phyloP scores from a whole-genome alignment of 495 filamentous ascomycete species.

The Penicillium angulare region DNA sequence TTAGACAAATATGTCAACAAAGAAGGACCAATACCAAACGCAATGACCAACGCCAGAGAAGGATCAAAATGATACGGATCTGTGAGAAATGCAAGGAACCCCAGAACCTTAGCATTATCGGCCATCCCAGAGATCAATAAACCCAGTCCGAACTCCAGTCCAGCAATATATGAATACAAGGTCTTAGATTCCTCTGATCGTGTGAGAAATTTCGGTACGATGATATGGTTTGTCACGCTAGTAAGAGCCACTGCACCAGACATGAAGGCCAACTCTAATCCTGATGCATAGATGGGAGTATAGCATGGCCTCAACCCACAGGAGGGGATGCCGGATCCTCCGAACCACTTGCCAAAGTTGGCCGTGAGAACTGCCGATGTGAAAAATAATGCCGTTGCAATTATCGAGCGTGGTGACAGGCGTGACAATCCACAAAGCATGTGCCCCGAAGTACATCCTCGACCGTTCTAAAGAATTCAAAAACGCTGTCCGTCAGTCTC shows the following conservation, averaged over 20 bases:
- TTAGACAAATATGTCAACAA: constrained; percentile 32
- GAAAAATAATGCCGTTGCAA: constrained; percentile 57
- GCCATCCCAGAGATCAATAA: constrained; percentile 57
- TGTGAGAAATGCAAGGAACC: constrained; percentile 51
- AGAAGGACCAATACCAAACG: constrained; percentile 51
- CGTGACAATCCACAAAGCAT: constrained; percentile 59
- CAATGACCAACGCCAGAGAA: constrained; percentile 47
- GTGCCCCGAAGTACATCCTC: constrained; percentile 60
- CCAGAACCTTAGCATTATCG: constrained; percentile 49
- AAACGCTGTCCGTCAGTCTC: constrained; percentile 1
- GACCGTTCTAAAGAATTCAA: constrained; percentile 37
- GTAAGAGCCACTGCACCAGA: constrained; percentile 27
- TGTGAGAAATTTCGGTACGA: constrained; percentile 25
- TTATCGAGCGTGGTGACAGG: constrained; percentile 49
- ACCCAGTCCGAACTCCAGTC: constrained; percentile 54
- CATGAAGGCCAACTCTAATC: constrained; percentile 35
- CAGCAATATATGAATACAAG: constrained; percentile 41
- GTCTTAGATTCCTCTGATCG: constrained; percentile 28
- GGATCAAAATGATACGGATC: constrained; percentile 51
- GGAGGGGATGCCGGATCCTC: constrained; percentile 30
- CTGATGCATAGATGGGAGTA: constrained; percentile 43
- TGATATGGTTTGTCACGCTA: constrained; percentile 31
- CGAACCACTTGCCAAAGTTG: constrained; percentile 38
- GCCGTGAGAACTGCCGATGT: constrained; percentile 49
- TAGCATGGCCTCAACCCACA: constrained; percentile 49